Evolutionary conservation across 2,329 filamentous ascomycete genomes (phyloP).

Genomic region (Amylocarpus encephaloides): DNA sequence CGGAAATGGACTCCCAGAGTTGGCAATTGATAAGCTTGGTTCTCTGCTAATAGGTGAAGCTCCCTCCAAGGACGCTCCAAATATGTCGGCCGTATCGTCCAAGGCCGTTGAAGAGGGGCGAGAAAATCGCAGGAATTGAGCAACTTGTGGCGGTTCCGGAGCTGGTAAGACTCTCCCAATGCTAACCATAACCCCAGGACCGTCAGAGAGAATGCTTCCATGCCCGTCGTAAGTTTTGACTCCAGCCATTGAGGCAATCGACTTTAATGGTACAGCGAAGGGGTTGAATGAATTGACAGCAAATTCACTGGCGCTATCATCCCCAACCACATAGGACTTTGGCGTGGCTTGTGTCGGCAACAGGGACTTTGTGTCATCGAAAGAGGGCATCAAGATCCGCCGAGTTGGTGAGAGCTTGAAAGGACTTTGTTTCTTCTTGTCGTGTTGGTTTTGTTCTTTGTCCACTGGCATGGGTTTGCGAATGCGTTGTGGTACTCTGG

Average conservation of each 20-base stretch:
- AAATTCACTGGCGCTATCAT: neutral
- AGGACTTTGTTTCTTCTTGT: neutral
- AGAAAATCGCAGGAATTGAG: slow-evolving; percentile 10
- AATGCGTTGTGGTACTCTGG: slow-evolving; percentile 12
- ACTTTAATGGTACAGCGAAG: neutral
- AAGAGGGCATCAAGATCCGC: slow-evolving; percentile 5
- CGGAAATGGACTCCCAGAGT: neutral
- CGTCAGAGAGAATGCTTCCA: slow-evolving; percentile 4
- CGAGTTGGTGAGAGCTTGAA: slow-evolving; percentile 4
- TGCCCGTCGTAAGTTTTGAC: neutral
- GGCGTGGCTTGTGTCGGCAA: slow-evolving; percentile 1
- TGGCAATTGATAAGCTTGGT: neutral
- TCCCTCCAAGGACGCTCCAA: slow-evolving; percentile 1
- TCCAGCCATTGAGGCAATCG: neutral
- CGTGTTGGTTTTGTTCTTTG: slow-evolving; percentile 20
- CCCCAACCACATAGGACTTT: neutral
- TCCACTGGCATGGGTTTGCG: slow-evolving; percentile 2
- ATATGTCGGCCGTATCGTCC: slow-evolving; percentile 3
- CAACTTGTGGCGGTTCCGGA: slow-evolving; percentile 6
- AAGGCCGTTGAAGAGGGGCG: slow-evolving; percentile 2
- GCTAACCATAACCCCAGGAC: neutral
- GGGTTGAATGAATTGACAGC: slow-evolving; percentile 1
- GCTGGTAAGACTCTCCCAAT: slow-evolving; percentile 7
- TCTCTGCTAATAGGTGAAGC: neutral
- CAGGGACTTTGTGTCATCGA: slow-evolving; percentile 6